Evolutionary conservation across 352 stramenopile species (phyloP), one percentile per base, ranked within the genome.

Genomic region (Peronospora tabacina): DNA sequence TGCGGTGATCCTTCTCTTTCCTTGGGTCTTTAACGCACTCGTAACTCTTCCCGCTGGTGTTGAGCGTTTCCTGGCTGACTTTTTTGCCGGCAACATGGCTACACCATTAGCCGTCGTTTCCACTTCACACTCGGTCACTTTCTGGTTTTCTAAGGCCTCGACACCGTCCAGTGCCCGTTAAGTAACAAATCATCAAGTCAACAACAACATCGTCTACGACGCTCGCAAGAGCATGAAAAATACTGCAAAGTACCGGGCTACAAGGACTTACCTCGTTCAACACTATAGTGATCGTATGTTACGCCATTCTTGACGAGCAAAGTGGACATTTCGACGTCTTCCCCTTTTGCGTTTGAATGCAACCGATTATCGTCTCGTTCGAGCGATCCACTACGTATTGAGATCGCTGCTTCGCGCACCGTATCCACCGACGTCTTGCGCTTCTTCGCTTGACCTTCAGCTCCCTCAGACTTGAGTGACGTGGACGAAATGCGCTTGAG

Each of bases 1-100:
- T 11, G 13, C 35, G 20, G 34, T 6, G 7, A 24, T 29, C 32
- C 57, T 61, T 24, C 41, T 20, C 15, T 47, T 49, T 10, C 12
- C 10, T 12, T 30, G 33, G 13, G 44, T 42, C 56, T 66, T 55
- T 38, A 44, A 59, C n/a, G 65, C 59, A 15, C 19, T 30, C 17
- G 35, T 37, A 44, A 36, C 50, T 52, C 61, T 65, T 26, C 11
- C 46, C 36, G 49, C 39, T 33, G 42, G 10, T 50, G 69, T 69
- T 29, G 49, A 40, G 11, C 66, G 62, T 52, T 75, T 72, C 34
- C 43, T 65, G 3, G 24, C 42, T 38, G 49, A 22, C 16, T 67
- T 69, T 44, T 61, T 62, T 10, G 37, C 10, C 1, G 34, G 7
- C 3, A 28, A 35, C 19, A 56, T 53, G 17, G 16, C 11, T 32